Conservation (phyloP, 1,139 yeast genomes). For the Pneumocystis sp. region DNA sequence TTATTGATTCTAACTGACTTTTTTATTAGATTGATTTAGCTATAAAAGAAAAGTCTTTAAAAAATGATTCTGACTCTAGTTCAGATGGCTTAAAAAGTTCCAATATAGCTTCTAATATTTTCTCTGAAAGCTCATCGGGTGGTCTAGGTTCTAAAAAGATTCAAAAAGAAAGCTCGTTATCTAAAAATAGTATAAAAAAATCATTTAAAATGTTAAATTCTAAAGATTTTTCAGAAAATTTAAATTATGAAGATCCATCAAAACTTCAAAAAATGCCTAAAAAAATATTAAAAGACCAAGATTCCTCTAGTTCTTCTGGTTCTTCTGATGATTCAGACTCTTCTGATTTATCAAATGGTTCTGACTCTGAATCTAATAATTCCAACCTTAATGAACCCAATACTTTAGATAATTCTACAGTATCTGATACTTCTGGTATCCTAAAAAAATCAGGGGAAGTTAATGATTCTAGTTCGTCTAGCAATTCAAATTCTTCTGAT, state of each 20-base stretch:
- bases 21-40: not conserved
- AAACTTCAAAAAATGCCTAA: not conserved
- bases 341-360: slow-evolving; percentile 4
- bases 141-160: not conserved
- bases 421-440: not conserved
- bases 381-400: slow-evolving; percentile 21
- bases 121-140: not conserved
- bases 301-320: slow-evolving; percentile 10
- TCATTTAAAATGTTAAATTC: not conserved
- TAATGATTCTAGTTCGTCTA: slow-evolving; percentile 7
- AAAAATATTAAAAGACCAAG: not conserved
- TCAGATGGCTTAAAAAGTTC: not conserved
- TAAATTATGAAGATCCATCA: not conserved
- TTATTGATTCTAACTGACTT: not conserved
- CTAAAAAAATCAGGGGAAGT: slow-evolving; percentile 10
- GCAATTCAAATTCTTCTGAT: slow-evolving; percentile 1
- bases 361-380: slow-evolving; percentile 7
- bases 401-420: slow-evolving; percentile 22
- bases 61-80: not conserved
- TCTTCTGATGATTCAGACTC: slow-evolving; percentile 10
- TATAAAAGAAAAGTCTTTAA: not conserved
- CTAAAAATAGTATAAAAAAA: not conserved
- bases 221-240: not conserved
- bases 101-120: not conserved
- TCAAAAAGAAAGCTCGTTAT: not conserved